Base-by-base conservation (phyloP, 2,329 filamentous ascomycete species). In the Fusarium ramigenum region DNA sequence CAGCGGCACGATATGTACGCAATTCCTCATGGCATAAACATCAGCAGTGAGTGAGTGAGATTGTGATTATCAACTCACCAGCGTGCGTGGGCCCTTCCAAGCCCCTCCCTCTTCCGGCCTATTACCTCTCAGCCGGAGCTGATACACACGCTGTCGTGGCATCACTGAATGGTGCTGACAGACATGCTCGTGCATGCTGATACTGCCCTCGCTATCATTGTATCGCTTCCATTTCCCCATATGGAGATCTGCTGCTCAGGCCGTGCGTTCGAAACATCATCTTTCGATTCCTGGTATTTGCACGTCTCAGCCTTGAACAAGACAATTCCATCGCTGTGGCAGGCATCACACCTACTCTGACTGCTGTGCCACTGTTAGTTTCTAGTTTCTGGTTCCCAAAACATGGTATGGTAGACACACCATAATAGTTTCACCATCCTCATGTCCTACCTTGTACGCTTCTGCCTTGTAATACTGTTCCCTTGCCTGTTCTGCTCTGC, bases 1-100 rank as follows among this genome's bases (percentile, higher is more conserved):
- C 60, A 74, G 50, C 67, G 71, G 71, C 71, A 74, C 63, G 67
- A 63, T 63, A 72, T 70, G 42, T 70, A 60, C 56, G 65, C 64
- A 69, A 64, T 69, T 60, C 68, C 30, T 64, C 28, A 60, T 63
- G 50, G 49, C 56, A 54, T 52, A 50, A 59, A 44, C 61, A 56
- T 54, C 58, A 68, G 65, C 66, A 71, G 50, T 58, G 50, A 70
- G 73, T 52, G 57, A 73, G 75, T 54, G 57, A 75, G 73, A 70
- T 68, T 50, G 50, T 63, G 54, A 58, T 64, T 65, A 59, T 74
- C 66, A 56, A 52, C 64, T 61, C 42, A 52, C 58, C 36, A 43
- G 52, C 46, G 36, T 47, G 59, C 59, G 66, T 61, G 70, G 56
- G 59, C 63, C 52, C 34, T 28, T 49, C 60, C 62, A 34, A 43